A percentile compares a stretch with the other conserved stretches of the same genome.
These are phyloP conservation scores for Scenedesmus sp. DNA, from an alignment of 163 green algal species.

Conservation along the genomic window DNA sequence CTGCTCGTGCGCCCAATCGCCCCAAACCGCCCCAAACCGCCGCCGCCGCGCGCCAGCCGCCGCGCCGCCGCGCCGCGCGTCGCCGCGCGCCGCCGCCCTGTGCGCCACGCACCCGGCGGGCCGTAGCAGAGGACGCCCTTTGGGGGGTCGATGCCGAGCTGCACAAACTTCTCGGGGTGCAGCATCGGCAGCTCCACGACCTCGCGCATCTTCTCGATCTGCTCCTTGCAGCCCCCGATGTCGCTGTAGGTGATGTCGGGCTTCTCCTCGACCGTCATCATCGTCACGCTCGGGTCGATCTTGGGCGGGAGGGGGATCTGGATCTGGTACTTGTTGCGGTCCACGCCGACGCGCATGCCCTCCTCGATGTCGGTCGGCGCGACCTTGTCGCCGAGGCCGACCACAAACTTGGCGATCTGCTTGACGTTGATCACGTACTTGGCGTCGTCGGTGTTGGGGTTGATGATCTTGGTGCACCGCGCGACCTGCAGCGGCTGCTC, in stretches of 20 bases:
- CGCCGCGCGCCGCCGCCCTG: neutral
- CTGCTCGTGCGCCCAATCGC: too few species aligned
- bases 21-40: too few species aligned
- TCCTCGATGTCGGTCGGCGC: conserved; percentile 99
- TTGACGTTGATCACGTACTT: conserved; percentile 99
- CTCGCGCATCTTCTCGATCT: conserved; percentile 95
- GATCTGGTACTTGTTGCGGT: conserved; percentile 85
- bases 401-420: conserved; percentile 99
- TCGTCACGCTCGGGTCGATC: conserved; percentile 98
- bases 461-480: conserved; percentile 99
- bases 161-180: conserved; percentile 99
- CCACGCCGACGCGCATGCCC: conserved; percentile 96
- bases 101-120: conserved; percentile 70
- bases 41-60: neutral
- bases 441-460: conserved; percentile 94
- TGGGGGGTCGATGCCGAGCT: conserved; percentile 98
- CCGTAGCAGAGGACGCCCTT: conserved; percentile 98
- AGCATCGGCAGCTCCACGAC: conserved; percentile 99
- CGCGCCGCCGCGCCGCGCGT: neutral
- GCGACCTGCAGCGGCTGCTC: conserved; percentile 92
- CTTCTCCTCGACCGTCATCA: conserved; percentile 99
- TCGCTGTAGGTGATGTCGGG: conserved; percentile 94
- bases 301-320: conserved; percentile 98
- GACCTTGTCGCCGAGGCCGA: conserved; percentile 96
- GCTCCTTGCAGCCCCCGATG: conserved; percentile 96